Evolutionary conservation across 805 yeast species (phyloP), one percentile per base, ranked within the genome.

Genomic region (Starmerella scarabaei): DNA sequence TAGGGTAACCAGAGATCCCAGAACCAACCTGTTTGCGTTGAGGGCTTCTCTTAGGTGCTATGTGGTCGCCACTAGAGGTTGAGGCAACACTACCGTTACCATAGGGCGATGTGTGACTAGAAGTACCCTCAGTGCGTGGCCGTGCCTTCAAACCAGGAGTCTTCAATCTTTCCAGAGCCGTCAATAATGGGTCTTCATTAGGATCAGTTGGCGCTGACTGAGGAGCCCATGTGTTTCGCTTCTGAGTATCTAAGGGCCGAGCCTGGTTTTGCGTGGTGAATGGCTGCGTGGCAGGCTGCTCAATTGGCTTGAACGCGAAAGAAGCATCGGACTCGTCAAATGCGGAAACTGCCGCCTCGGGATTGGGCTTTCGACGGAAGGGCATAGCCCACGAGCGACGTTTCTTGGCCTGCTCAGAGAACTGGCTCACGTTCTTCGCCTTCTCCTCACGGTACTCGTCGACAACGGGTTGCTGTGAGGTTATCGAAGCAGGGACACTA

Each of bases 141-240:
- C 46, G 29, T 6, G 36, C 32, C 31, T 35, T 35, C 14, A 41
- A 7, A 11, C 53, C 40, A 3, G 63, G 59, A 5, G 58, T 37
- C 50, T 60, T 62, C 34, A 64, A 52, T 12, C 65, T 67, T 42
- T 69, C 71, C 38, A 73, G 55, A 2, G 76, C 76, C 3, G 73
- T 71, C 26, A 72, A 66, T 33, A 74, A 55, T 7, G 77, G 77
- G 49, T 73, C 76, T n/a, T 41, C 42, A 47, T 26, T 18, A 42
- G 33, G 18, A 8, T 23, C 19, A 11, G 33, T 21, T 9, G 39
- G 18, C 18, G 30, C 18, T 18, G 29, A 18, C 11, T 23, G 9
- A 11, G 26, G 9, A 23, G 26, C n/a, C n/a, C n/a, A n/a, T n/a
- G n/a, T n/a, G n/a, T n/a, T n/a, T n/a, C n/a, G n/a, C n/a, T n/a